phyloP scores from a whole-genome alignment of 2,329 filamentous ascomycete genomes.

The Domatiomyces globalis region DNA sequence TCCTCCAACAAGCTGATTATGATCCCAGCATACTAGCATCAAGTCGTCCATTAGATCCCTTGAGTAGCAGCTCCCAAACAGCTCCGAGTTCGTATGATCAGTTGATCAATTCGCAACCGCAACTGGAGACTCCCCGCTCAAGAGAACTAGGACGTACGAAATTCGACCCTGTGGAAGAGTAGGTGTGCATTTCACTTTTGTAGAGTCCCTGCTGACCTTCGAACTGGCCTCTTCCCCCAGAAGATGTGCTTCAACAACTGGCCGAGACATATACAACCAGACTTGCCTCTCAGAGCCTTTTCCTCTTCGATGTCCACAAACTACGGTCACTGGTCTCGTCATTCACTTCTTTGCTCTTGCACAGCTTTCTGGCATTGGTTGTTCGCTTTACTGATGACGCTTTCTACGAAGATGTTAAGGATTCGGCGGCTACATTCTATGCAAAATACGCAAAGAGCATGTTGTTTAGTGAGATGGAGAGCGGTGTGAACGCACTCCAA shows the following conservation, averaged over 20 bases:
- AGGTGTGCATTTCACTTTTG: slow-evolving; percentile 1
- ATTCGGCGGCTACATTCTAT: slow-evolving; percentile 20
- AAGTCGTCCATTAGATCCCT: slow-evolving; percentile 9
- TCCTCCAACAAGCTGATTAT: not conserved
- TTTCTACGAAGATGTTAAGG: slow-evolving; percentile 14
- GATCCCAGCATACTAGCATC: slow-evolving; percentile 1
- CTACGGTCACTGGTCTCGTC: slow-evolving; percentile 15
- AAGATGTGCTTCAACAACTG: slow-evolving; percentile 26
- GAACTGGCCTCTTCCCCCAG: slow-evolving; percentile 24
- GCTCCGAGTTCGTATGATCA: slow-evolving; percentile 2
- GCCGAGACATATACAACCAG: slow-evolving; percentile 34
- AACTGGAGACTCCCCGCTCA: not conserved
- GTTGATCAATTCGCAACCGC: not conserved
- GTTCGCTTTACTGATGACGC: slow-evolving; percentile 28
- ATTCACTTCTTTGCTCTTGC: slow-evolving; percentile 28
- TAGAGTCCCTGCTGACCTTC: slow-evolving; percentile 7
- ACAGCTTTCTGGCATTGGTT: slow-evolving; percentile 29
- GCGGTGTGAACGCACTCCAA: slow-evolving; percentile 4
- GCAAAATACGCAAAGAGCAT: slow-evolving; percentile 23
- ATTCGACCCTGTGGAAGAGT: not conserved
- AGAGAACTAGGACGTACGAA: slow-evolving; percentile 1
- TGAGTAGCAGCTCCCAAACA: slow-evolving; percentile 4
- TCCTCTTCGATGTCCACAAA: slow-evolving; percentile 27
- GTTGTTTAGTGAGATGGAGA: slow-evolving; percentile 6
- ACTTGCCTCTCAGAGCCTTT: slow-evolving; percentile 38